Base-by-base conservation (phyloP, 352 stramenopile genomes). In the Lagenidium giganteum region DNA sequence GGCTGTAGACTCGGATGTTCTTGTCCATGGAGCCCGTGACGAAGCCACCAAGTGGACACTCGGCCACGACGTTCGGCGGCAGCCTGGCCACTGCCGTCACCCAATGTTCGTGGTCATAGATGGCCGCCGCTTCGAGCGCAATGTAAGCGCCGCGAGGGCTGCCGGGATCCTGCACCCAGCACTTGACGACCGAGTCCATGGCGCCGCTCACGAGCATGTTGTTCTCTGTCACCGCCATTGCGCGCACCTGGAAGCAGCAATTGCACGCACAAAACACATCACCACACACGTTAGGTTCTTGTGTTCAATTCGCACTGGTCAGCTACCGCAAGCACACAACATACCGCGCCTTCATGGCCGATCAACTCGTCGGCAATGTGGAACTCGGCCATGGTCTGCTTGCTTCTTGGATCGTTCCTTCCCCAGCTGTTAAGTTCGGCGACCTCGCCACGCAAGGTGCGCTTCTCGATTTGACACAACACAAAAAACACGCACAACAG, bases 101-200 rank as follows among this genome's bases (percentile, higher is more conserved):
- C 81, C 81, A 93, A 60, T 93, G 81, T 42, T 89, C 76, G 42
- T 93, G 81, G 37, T 74, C 79, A 43, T 76, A 91, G 29, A 87
- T 64, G 17, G 63, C 67, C 18, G 73, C 69, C 24, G 60, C 72
- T 14, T 83, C 67, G 17, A 91, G 44, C 11, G 61, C 33, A 6
- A 64, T 43, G 46, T 76, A 87, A 4, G 42, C 42, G 5, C 33
- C 29, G 7, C 53, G 21, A 2, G 49, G 22, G 5, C 36, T 42
- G 22, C 25, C 53, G 22, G 62, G 37, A 37, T 77, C 61, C 9
- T 43, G 57, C 14, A 71, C 48, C 78, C 78, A 93, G 33, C 66
- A 43, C 3, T 66, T 54, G 13, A 67, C 75, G 4, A 63, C 59
- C 16, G 78, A 83, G 58, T 93, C 81, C 78, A 93, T 93, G 5